Base-by-base conservation (phyloP, 306 rosid genomes). In the Cucurbita moschata region DNA sequence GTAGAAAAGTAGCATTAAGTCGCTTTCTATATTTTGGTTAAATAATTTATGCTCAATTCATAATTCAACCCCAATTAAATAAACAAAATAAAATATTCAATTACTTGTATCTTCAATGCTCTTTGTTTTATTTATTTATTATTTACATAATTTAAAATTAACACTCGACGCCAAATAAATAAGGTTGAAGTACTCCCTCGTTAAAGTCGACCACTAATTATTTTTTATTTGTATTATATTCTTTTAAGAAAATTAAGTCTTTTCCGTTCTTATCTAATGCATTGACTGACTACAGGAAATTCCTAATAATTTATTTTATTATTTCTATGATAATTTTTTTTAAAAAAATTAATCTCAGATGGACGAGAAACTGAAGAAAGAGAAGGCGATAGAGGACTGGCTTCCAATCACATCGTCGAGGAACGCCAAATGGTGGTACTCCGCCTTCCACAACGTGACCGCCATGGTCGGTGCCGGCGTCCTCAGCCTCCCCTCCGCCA, bases 401-500 rank as follows among this genome's bases (percentile, higher is more conserved):
- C 91, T 87, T 78, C 91, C 91, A 7, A 82, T 87, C 37, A 84
- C 87, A 72, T 79, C 80, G 52, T 77, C 91, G 9, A 84, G 91
- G 69, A 84, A 84, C 43, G 91, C 88, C 75, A 87, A 87, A 82
- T 87, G 91, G 91, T 87, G 88, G 88, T 84, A 84, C 81, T 82
- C 91, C 1, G 87, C 91, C 50, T 84, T 87, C 76, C 91, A 87
- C 87, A 87, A 87, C 77, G 85, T 87, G 18, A 87, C 88, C 0
- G 91, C 91, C 85, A 87, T 87, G 91, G 91, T 87, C 23, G 91
- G 91, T 14, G 91, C 91, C 65, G 91, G 91, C 15, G 91, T 87
- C 63, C 87, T 87, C 54, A 58, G 91, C 73, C 91, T 87, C n/a
- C 91, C 91, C 58, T 82, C 74, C 9, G 91, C 91, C 52, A 80